Evolutionary conservation across 2,329 filamentous ascomycete genomes (phyloP), one percentile per base, ranked within the genome.

Genomic region (Scedosporium boydii): DNA sequence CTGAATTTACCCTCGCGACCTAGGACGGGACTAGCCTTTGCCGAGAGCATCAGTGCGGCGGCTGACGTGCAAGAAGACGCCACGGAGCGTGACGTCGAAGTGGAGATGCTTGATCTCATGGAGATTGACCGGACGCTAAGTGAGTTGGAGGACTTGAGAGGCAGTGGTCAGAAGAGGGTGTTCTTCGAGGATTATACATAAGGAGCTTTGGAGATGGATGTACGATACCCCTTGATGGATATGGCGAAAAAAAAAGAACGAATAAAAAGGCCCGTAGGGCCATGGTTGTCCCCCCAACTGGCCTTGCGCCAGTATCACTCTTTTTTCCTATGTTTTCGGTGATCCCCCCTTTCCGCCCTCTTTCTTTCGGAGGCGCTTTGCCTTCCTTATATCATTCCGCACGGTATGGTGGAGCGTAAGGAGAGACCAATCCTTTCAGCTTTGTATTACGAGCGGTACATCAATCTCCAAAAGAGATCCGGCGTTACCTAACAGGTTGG

Each of bases 371-470:
- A 56, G 26, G 12, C 41, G 26, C 10, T 59, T 62, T 56, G 27
- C 21, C 48, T 10, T 18, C 51, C 34, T 18, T 27, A 48, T 21
- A 44, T 21, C 55, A n/a, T 70, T 83, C 83, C 85, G 85, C 85
- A 85, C 83, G 84, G 84, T 84, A 81, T 84, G 85, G 85, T 88
- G 85, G 85, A 88, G 85, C 84, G 83, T 85, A 88, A 88, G 85
- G 85, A 83, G 84, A 87, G 85, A 85, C 73, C 78, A 77, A 84
- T 88, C 85, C 85, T 88, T 88, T 85, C 81, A 79, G 81, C 84
- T 87, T 83, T 87, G 85, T 88, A 88, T 87, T 87, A 85, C 83
- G 85, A 86, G 85, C 85, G 85, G 84, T 83, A 88, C 65, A 88
- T 80, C 66, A 77, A 83, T 66, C 63, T 62, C 6, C 18, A 18